Conservation (phyloP, 1,284 basidiomycete species). For the Ustilago cynodontis region DNA sequence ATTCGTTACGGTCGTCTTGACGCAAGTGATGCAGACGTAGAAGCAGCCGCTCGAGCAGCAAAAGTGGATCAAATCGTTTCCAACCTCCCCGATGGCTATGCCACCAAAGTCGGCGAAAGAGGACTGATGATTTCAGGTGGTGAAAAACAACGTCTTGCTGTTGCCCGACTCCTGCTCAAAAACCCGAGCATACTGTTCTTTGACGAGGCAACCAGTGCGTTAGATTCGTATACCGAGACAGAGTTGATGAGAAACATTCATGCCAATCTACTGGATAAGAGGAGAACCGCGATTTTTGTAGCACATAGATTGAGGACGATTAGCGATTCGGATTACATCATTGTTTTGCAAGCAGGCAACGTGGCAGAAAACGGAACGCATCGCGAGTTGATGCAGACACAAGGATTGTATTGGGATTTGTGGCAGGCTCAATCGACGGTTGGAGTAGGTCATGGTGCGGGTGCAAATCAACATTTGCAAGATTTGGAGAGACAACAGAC, state of each 20-base stretch:
- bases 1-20: slow-evolving; percentile 90
- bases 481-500: slow-evolving; percentile 31
- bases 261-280: slow-evolving; percentile 78
- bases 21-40: slow-evolving; percentile 89
- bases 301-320: slow-evolving; percentile 82
- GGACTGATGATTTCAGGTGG: slow-evolving; percentile 98
- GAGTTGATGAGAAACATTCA: slow-evolving; percentile 97
- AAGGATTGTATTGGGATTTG: slow-evolving; percentile 65
- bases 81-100: slow-evolving; percentile 85
- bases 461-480: slow-evolving; percentile 43
- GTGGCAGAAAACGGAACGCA: slow-evolving; percentile 64
- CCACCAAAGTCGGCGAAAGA: slow-evolving; percentile 92
- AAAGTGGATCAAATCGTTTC: slow-evolving; percentile 86
- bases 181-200: slow-evolving; percentile 96
- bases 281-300: slow-evolving; percentile 88
- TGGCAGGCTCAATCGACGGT: slow-evolving; percentile 60
- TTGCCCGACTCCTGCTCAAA: slow-evolving; percentile 91
- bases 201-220: slow-evolving; percentile 96
- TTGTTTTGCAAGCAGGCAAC: slow-evolving; percentile 60
- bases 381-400: slow-evolving; percentile 45
- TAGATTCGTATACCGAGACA: slow-evolving; percentile 93
- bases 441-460: slow-evolving; percentile 54
- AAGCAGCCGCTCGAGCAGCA: slow-evolving; percentile 83
- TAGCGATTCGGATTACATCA: slow-evolving; percentile 77
- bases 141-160: slow-evolving; percentile 95